phyloP scores from a whole-genome alignment of 345 rosid species.

The Aquilaria yunnanensis region DNA sequence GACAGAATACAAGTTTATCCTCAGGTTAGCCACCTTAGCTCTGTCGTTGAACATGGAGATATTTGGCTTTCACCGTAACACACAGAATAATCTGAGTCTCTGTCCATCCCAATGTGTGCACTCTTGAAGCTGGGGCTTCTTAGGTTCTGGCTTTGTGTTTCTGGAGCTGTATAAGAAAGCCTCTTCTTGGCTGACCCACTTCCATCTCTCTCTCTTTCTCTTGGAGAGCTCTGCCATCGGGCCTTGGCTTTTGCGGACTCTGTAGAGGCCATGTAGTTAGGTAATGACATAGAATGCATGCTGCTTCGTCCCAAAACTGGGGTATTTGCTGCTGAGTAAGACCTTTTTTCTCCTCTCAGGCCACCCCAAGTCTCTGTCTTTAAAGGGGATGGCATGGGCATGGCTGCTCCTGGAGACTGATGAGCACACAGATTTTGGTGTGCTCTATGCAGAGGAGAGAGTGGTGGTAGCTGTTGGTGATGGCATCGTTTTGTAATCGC shows the following conservation, averaged over 20 bases:
- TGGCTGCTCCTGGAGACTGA: slow-evolving; percentile 22
- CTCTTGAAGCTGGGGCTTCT: slow-evolving; percentile 79
- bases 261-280: slow-evolving; percentile 86
- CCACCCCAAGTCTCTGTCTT: slow-evolving; percentile 41
- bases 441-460: slow-evolving; percentile 24
- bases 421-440: slow-evolving; percentile 13
- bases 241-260: slow-evolving; percentile 79
- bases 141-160: slow-evolving; percentile 37
- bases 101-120: slow-evolving; percentile 38
- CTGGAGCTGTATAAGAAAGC: slow-evolving; percentile 48
- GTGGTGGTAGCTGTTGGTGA: slow-evolving; percentile 19
- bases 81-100: slow-evolving; percentile 35
- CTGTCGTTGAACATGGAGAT: slow-evolving; percentile 64
- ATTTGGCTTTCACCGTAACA: slow-evolving; percentile 45
- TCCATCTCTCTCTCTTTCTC: slow-evolving; percentile 49
- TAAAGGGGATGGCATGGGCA: slow-evolving; percentile 53
- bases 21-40: slow-evolving; percentile 58
- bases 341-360: slow-evolving; percentile 22
- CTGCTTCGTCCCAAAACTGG: slow-evolving; percentile 31
- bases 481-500: slow-evolving; percentile 12
- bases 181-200: slow-evolving; percentile 55
- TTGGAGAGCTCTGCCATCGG: slow-evolving; percentile 63
- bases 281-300: slow-evolving; percentile 20
- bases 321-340: slow-evolving; percentile 32
- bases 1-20: background rate